Base-by-base conservation (phyloP, 495 filamentous ascomycete species). In the Penicillium steckii region DNA sequence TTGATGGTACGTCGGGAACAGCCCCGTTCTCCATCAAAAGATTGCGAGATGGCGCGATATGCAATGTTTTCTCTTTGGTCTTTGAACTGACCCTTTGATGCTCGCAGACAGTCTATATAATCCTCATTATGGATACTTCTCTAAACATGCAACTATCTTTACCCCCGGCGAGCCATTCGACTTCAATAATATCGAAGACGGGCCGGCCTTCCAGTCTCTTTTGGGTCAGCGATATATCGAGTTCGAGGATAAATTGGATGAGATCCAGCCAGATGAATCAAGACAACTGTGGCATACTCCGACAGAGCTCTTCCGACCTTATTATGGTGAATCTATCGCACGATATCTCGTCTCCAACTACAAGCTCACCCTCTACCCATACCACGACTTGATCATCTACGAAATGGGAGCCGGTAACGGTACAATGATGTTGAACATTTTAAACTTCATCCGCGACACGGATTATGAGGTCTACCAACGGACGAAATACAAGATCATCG, bases 231-330 rank as follows among this genome's bases (percentile, higher is more conserved):
- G 89, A 21, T 99, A 97, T 64, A 86, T 80, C 17, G 81, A 87
- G 59, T 97, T 97, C 64, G 94, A 99, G 68, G 89, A 99, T 69
- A 71, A 74, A 21, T 78, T 99, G 17, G 94, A 99, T 59, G 80
- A 77, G 27, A 73, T 75, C 35, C 67, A 83, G 0, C 77, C 73
- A 9, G 88, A 95, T 59, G 80, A 86, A 3, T 85, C 90, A 24
- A 83, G 94, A 2, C 94, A 99, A 74, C 77, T 99, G 29, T 99
- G 94, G 94, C 95, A 97, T 68, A 99, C 94, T 3, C 94, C 94
- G 1, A 99, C 94, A 0, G 94, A 99, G 71, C 81, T 99, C 0
- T 99, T 99, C 71, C 82, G 88, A 46, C 94, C 94, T 2, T 94
- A 94, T 70, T 99, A 99, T 67, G 95, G 94, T 51, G 92, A 97